These are phyloP conservation scores for Sporothrix protearum DNA, from an alignment of 2,329 filamentous ascomycete genomes.

Conservation along the genomic window DNA sequence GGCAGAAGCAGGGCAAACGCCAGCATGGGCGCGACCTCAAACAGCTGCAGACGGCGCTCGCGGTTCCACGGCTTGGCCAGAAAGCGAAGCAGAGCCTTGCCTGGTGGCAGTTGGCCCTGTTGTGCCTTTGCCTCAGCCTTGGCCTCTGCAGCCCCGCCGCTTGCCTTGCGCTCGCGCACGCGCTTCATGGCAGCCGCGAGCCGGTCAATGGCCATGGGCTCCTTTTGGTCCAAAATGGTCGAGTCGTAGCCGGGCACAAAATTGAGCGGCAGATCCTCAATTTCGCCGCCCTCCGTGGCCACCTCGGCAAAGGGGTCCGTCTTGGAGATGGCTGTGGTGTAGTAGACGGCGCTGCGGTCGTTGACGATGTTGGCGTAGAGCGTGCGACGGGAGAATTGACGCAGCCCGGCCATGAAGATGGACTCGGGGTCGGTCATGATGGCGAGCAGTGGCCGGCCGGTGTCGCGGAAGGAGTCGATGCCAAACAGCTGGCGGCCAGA, in stretches of 20 bases:
- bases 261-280: constrained; percentile 65
- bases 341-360: constrained; percentile 76
- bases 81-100: constrained; percentile 20
- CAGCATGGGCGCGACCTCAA: constrained; percentile 47
- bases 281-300: constrained; percentile 39
- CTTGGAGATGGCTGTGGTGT: constrained; percentile 74
- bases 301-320: constrained; percentile 66
- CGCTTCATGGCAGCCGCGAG: not conserved
- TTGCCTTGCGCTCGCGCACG: constrained; percentile 5
- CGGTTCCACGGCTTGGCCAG: constrained; percentile 24
- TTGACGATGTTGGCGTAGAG: constrained; percentile 86
- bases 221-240: constrained; percentile 66
- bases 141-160: constrained; percentile 3
- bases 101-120: not conserved
- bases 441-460: constrained; percentile 72
- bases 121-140: constrained; percentile 5
- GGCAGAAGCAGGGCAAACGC: constrained; percentile 69
- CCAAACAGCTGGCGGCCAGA: constrained; percentile 85
- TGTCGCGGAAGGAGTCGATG: constrained; percentile 80
- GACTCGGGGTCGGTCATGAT: constrained; percentile 78
- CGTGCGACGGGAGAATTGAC: constrained; percentile 69
- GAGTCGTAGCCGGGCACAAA: constrained; percentile 70
- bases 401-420: constrained; percentile 78
- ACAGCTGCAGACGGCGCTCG: constrained; percentile 22
- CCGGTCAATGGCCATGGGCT: constrained; percentile 48